Percentiles rank a stretch among this genome's conserved stretches.
These are phyloP conservation scores for Pachysandra terminalis DNA, from an alignment of 164 flowering plant genomes.

Conservation along the genomic window DNA sequence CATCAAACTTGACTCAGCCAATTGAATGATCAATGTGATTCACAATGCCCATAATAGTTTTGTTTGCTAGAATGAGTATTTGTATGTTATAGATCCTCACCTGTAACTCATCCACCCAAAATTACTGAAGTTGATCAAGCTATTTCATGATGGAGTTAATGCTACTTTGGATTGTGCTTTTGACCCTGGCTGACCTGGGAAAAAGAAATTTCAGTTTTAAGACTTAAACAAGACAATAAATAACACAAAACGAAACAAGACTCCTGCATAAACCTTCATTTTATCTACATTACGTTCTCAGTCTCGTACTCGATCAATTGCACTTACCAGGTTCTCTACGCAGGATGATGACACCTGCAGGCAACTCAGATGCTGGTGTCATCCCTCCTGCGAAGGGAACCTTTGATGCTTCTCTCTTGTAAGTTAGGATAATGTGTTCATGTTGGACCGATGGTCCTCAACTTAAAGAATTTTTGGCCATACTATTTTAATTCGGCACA, in stretches of 20 bases:
- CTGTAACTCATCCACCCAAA: no score
- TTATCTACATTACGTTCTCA: neutral
- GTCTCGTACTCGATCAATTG: constrained; percentile 4
- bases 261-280: neutral
- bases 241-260: neutral
- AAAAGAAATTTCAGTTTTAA: neutral
- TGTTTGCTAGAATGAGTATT: neutral
- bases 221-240: no score
- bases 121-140: no score
- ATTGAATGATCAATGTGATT: constrained; percentile 5
- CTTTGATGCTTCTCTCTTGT: constrained; percentile 7
- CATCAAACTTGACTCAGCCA: neutral
- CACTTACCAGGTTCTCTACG: constrained; percentile 1
- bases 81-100: no score
- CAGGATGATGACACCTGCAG: constrained; percentile 17
- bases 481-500: constrained; percentile 1
- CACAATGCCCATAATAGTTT: no score
- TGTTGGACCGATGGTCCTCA: no score
- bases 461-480: constrained; percentile 2
- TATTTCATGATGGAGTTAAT: no score
- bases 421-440: neutral
- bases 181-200: neutral
- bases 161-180: no score
- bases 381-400: constrained; percentile 25
- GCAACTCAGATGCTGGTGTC: constrained; percentile 9